Evolutionary conservation across 441 rosid species (phyloP).

Genomic region (Monsonia emarginata): DNA sequence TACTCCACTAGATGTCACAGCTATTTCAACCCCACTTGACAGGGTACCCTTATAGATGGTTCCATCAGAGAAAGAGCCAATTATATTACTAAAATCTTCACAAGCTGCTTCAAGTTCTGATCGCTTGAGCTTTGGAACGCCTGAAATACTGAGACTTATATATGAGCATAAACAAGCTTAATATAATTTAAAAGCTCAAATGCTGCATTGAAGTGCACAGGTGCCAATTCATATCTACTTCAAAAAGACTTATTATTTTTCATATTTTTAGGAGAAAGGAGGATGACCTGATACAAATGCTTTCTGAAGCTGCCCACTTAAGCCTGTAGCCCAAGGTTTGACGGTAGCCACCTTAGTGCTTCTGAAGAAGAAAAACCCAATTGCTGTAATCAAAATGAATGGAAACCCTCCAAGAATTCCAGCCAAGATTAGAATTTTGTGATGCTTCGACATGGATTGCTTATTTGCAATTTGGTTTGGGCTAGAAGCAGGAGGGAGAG

Average conservation of each 20-base stretch:
- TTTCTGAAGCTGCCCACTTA: conserved; percentile 84
- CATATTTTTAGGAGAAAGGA: conserved; percentile 2
- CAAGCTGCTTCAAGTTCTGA: conserved; percentile 86
- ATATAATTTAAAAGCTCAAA: neutral
- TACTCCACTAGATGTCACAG: conserved; percentile 48
- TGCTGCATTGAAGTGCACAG: neutral
- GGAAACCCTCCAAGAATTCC: neutral
- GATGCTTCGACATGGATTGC: conserved; percentile 26
- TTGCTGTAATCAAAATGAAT: neutral
- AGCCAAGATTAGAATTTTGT: conserved; percentile 18
- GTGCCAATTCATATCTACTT: neutral
- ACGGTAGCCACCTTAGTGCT: conserved; percentile 57
- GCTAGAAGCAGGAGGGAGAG: conserved; percentile 24
- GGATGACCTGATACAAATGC: conserved; percentile 64
- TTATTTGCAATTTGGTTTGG: conserved; percentile 19
- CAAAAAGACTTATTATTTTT: too few relatives aligned
- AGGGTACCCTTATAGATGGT: conserved; percentile 78
- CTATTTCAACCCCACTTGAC: conserved; percentile 84
- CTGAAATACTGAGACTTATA: conserved; percentile 25
- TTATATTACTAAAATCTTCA: conserved; percentile 92
- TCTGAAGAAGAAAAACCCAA: conserved; percentile 14
- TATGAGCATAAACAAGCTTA: conserved; percentile 3
- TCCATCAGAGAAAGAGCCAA: conserved; percentile 69
- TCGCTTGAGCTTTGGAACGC: conserved; percentile 74
- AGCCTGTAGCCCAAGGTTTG: conserved; percentile 73